phyloP scores from a whole-genome alignment of 106 monocot genomes.

The Allium cepa region DNA sequence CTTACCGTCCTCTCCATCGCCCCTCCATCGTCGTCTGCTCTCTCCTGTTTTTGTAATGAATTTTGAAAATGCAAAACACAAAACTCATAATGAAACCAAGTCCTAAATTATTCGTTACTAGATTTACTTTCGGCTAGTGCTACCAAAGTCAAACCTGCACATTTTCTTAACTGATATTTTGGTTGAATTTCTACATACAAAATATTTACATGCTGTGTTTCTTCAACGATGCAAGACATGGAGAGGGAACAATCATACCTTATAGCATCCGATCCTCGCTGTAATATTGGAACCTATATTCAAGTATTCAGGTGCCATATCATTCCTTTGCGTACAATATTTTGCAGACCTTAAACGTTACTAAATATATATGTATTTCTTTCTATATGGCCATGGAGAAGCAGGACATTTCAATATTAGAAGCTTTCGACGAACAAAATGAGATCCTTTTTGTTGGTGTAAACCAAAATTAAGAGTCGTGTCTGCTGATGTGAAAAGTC shows the following conservation, averaged over 20 bases:
- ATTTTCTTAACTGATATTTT: no score
- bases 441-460: no score
- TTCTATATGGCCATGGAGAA: constrained; percentile 24
- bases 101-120: background rate
- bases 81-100: no score
- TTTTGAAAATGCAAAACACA: no score
- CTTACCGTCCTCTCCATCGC: no score
- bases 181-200: background rate
- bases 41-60: no score
- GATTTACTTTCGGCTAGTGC: background rate
- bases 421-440: constrained; percentile 47
- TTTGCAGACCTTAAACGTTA: background rate
- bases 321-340: background rate
- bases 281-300: constrained; percentile 66
- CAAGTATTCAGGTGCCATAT: constrained; percentile 52
- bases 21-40: no score
- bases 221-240: constrained; percentile 86
- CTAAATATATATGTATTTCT: background rate
- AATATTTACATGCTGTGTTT: background rate
- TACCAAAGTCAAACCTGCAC: background rate
- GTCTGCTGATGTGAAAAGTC: no score
- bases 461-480: no score
- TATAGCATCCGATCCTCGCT: constrained; percentile 61
- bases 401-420: constrained; percentile 29
- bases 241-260: constrained; percentile 79